Base-by-base conservation (phyloP, 176 grass and related monocot genomes). In the Zizania latifolia region DNA sequence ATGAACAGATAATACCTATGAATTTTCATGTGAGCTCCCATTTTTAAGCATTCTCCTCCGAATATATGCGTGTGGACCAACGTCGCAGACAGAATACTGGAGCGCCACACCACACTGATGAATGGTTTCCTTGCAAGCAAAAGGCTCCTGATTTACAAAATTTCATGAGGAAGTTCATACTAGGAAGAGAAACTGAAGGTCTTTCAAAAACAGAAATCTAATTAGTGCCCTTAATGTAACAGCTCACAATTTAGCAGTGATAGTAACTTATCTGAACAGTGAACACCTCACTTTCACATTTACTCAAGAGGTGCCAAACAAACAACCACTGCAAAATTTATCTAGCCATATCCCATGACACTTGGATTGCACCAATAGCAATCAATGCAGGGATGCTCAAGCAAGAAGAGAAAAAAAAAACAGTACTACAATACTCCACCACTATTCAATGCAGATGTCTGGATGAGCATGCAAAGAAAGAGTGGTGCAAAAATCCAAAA, bases 301-400 rank as follows among this genome's bases (percentile, higher is more conserved):
- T 71, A 6, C 31, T 81, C 72, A 32, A 31, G 66, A 77, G 21
- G 36, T 78, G 80, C 74, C 74, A 78, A 74, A 66, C 61, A 41
- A 17, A 31, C 31, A 40, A 11, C 12, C 23, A 37, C 8, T 65
- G 17, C 57, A 22, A n/a, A n/a, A n/a, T n/a, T n/a, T n/a, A n/a
- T n/a, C n/a, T n/a, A n/a, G n/a, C n/a, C n/a, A 10, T 50, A 11
- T 39, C 45, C 9, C 19, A 16, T 51, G 50, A 53, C 67, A 58
- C 37, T 51, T 78, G 72, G 72, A 38, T 65, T 48, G 59, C 31
- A 72, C 31, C 31, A 41, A 40, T 58, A n/a, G n/a, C n/a, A 44
- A 31, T 76, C 37, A 77, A 64, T 81, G 63, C 64, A 26, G 54
- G 51, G 70, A 39, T 58, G 46, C 62, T 63, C 21, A 38, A 13